These are phyloP conservation scores for Rhizopus arrhizus DNA, from an alignment of 371 early-diverging fungal genomes.

Conservation along the genomic window DNA sequence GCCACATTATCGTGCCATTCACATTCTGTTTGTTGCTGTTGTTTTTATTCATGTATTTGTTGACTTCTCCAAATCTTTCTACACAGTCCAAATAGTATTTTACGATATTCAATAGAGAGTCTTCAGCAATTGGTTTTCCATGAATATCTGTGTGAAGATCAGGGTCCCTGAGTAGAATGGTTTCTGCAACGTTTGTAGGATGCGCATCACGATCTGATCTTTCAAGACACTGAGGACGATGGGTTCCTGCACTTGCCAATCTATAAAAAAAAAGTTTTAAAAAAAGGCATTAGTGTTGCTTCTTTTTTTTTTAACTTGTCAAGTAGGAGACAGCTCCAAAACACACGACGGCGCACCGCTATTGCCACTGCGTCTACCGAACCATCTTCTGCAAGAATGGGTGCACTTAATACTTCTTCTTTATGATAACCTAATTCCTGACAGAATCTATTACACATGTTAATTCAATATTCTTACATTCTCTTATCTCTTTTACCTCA, in stretches of 20 bases:
- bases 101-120: conserved; percentile 39
- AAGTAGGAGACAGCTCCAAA: conserved; percentile 60
- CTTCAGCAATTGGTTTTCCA: conserved; percentile 27
- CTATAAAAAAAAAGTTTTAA: conserved; percentile 14
- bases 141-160: conserved; percentile 27
- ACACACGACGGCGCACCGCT: conserved; percentile 55
- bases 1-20: conserved; percentile 41
- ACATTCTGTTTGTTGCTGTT: conserved; percentile 30
- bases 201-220: conserved; percentile 57
- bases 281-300: not conserved
- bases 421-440: conserved; percentile 62
- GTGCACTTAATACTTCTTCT: conserved; percentile 48
- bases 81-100: conserved; percentile 35
- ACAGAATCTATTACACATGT: conserved; percentile 42
- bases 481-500: conserved; percentile 24
- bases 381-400: conserved; percentile 42
- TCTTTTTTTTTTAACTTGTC: conserved; percentile 37
- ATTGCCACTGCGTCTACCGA: conserved; percentile 52
- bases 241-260: conserved; percentile 54
- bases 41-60: conserved; percentile 52
- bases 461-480: not conserved
- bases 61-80: conserved; percentile 52
- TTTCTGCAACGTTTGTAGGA: conserved; percentile 52
- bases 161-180: conserved; percentile 43
- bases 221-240: conserved; percentile 59